Base-by-base conservation (phyloP, 2,329 filamentous ascomycete genomes). In the Aspergillus cejpii region DNA sequence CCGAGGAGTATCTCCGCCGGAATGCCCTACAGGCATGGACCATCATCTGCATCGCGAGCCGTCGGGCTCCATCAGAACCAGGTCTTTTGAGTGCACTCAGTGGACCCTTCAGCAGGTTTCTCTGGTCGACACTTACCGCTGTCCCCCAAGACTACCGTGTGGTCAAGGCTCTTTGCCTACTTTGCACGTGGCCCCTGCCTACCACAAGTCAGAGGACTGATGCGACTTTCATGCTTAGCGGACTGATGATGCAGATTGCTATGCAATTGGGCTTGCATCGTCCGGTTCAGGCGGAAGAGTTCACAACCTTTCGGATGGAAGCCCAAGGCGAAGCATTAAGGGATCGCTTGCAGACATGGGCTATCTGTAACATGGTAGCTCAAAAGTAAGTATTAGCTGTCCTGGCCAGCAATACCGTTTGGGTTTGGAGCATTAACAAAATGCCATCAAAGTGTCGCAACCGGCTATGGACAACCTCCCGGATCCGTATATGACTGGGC, bases 351-450 rank as follows among this genome's bases (percentile, higher is more conserved):
- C 74, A 80, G 55, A 83, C 80, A 2, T 84, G 80, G 80, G 77
- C 78, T 1, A 74, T 80, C 3, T 82, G 80, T 65, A 84, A 84
- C 54, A 76, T 83, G 45, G 79, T 83, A 7, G 79, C 80, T n/a
- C 79, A 84, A 53, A 79, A 78, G 76, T 78, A 60, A 60, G 71
- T 60, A 3, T 5, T 17, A 10, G 8, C 10, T 15, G 8, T 20
- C 10, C 17, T 15, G 15, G 10, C 2, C 17, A 34, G 31, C 14
- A 34, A 34, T 2, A 8, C 7, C 6, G 11, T 5, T 24, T 12
- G 31, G 14, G 5, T 20, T 17, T 34, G 11, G 4, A 20, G 20
- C 29, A 21, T 52, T 57, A 46, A 53, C 56, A 23, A 50, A 19
- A 28, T 8, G 6, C 12, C n/a, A 52, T 17, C 14, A 10, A 24